Base-by-base conservation (phyloP, 805 yeast genomes). In the Kuraishia floccosa region DNA sequence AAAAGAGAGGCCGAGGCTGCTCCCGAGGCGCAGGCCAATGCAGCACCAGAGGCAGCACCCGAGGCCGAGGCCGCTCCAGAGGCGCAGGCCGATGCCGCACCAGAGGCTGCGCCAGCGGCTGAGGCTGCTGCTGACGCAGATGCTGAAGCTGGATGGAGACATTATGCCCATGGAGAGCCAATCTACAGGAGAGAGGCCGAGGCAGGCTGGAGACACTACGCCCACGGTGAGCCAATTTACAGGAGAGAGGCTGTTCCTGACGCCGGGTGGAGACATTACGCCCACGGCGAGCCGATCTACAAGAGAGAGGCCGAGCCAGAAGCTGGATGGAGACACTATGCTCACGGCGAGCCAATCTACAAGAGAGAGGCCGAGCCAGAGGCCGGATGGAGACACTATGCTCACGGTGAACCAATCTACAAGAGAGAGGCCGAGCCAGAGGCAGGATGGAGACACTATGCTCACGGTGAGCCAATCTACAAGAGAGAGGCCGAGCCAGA, bases 91-190 rank as follows among this genome's bases (percentile, higher is more conserved):
- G 38, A 37, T 5, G 42, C 41, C n/a, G n/a, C n/a, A n/a, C n/a
- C n/a, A n/a, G n/a, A n/a, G n/a, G n/a, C n/a, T 41, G 42, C 30
- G 34, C 35, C 27, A 39, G 54, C 47, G 5, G 53, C 54, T 26
- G 47, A 49, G 11, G 49, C 52, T 11, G 52, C 44, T 17, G 44
- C 49, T 26, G 41, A 42, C 11, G 47, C 50, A 20, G 42, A 38
- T 10, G 43, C 44, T 10, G 21, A 26, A 11, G 35, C 37, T 32
- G 31, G 35, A 21, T 40, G 39, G 41, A 34, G 33, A 31, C 27
- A 27, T 13, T 27, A 33, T 19, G 29, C 30, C 26, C 35, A 30
- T 14, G 44, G 39, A 32, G 43, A 44, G 33, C 50, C 50, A 14
- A 31, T 41, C 20, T 32, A 30, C 12, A 32, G 27, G 31, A 27